A percentile compares a stretch with the other conserved stretches of the same genome.
These are phyloP conservation scores for Leavenworthia alabamica DNA, from an alignment of 345 rosid species.

Conservation along the genomic window DNA sequence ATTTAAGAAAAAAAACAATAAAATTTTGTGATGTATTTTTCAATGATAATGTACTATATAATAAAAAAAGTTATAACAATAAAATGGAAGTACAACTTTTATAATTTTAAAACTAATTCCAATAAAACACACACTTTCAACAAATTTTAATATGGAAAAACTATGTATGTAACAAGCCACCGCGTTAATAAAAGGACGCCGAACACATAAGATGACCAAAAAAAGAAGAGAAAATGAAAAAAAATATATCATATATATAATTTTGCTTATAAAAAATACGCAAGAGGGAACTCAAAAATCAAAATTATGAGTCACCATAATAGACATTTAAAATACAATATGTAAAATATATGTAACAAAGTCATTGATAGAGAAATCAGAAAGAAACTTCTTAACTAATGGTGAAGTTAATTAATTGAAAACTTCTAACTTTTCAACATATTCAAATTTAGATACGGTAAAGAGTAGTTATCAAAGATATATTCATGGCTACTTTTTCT, in stretches of 20 bases:
- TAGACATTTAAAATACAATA: background rate
- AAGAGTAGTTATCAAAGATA: slow-evolving; percentile 2
- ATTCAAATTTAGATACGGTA: background rate
- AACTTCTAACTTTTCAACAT: background rate
- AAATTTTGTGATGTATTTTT: background rate
- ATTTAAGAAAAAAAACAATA: background rate
- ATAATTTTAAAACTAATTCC: background rate
- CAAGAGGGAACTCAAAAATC: background rate
- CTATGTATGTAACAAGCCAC: background rate
- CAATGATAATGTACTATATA: background rate
- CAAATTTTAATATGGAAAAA: background rate
- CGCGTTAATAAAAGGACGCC: background rate
- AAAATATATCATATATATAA: background rate
- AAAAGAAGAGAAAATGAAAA: background rate
- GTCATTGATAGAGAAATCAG: background rate
- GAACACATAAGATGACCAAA: background rate
- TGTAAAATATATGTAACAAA: background rate
- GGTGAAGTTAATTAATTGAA: background rate
- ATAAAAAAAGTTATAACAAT: background rate
- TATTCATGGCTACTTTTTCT: background rate
- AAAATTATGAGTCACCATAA: background rate
- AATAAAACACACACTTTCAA: background rate
- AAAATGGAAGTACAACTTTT: background rate
- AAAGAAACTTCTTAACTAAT: background rate
- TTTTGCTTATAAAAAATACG: background rate